A percentile compares a stretch with the other conserved stretches of the same genome.
These are phyloP conservation scores for Angophora floribunda DNA, from an alignment of 345 rosid genomes.

Conservation along the genomic window DNA sequence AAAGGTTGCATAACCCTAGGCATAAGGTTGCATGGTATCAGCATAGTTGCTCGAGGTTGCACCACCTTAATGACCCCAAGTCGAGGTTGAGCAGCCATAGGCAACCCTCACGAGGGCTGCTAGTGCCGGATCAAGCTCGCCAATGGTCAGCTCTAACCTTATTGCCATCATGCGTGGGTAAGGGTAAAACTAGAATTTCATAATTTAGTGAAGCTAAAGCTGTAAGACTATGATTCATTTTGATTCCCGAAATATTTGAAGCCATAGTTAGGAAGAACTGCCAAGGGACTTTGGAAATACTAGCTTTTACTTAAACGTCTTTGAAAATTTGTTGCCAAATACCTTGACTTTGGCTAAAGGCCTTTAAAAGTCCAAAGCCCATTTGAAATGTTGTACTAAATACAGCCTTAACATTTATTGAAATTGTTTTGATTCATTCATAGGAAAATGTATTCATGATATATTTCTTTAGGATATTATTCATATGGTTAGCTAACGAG, in stretches of 20 bases:
- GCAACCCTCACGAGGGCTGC: background rate
- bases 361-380: background rate
- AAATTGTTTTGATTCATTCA: background rate
- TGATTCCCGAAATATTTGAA: no score
- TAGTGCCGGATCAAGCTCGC: fast-evolving
- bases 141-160: background rate
- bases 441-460: background rate
- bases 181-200: no score
- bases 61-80: background rate
- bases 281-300: background rate
- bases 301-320: background rate
- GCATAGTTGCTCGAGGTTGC: fast-evolving
- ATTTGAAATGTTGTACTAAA: background rate
- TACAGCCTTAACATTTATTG: background rate
- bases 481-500: background rate
- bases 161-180: background rate
- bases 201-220: background rate
- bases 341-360: background rate
- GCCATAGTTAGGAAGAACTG: background rate
- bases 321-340: background rate
- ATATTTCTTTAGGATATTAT: background rate
- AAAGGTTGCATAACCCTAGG: no score
- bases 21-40: no score
- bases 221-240: background rate
- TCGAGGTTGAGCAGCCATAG: no score